phyloP scores from a whole-genome alignment of 768 basidiomycete species.

The Mycena amicta region DNA sequence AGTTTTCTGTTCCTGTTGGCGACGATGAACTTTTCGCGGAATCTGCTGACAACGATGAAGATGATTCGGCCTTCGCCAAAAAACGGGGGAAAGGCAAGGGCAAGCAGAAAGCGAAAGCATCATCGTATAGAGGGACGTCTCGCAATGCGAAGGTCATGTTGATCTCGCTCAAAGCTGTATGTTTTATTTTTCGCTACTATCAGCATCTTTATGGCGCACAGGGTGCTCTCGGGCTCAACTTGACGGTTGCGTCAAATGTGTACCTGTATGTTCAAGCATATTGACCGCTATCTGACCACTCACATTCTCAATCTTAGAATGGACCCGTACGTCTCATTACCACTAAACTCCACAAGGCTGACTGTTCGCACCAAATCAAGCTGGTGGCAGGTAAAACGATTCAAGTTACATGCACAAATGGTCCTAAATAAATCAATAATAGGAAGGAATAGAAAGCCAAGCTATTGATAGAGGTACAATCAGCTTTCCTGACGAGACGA shows the following conservation, averaged over 20 bases:
- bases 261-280: constrained; percentile 78
- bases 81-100: constrained; percentile 35
- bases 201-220: constrained; percentile 18
- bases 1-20: constrained; percentile 66
- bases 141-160: constrained; percentile 79
- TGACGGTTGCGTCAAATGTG: constrained; percentile 89
- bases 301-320: too few species aligned
- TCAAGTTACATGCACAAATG: background rate
- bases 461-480: constrained; percentile 50
- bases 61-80: constrained; percentile 23
- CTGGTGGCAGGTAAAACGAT: constrained; percentile 67
- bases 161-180: constrained; percentile 77
- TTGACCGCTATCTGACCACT: too few species aligned
- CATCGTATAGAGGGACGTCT: constrained; percentile 19
- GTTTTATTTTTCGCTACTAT: too few species aligned
- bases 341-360: too few species aligned
- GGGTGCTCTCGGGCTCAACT: constrained; percentile 85
- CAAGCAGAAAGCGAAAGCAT: constrained; percentile 1
- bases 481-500: background rate
- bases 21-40: constrained; percentile 35
- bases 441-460: constrained; percentile 85
- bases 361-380: too few species aligned
- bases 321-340: constrained; percentile 71
- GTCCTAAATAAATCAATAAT: constrained; percentile 67
- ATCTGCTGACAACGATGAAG: constrained; percentile 36